Evolutionary conservation across 768 basidiomycete genomes (phyloP).

Genomic region (Suillus subluteus): DNA sequence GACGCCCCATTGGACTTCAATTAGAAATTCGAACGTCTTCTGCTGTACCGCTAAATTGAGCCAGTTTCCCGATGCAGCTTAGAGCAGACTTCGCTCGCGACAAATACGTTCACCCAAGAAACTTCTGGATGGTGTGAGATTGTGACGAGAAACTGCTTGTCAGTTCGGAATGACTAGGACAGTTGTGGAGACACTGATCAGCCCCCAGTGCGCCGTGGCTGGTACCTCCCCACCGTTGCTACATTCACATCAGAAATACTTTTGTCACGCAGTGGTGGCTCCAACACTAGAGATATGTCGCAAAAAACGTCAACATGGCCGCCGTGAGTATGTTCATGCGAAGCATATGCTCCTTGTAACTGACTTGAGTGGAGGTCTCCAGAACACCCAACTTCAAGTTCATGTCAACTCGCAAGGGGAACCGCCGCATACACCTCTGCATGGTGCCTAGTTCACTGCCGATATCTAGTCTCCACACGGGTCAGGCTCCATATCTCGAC

Average conservation of each 20-base stretch:
- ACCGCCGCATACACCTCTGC: neutral
- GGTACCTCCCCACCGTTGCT: neutral
- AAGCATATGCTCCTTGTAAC: neutral
- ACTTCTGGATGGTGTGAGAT: neutral
- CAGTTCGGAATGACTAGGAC: neutral
- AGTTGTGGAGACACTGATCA: neutral
- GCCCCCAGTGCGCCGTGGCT: neutral
- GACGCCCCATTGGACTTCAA: neutral
- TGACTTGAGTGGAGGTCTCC: neutral
- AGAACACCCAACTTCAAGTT: neutral
- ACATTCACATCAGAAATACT: neutral
- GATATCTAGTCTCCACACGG: neutral
- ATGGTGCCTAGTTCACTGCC: neutral
- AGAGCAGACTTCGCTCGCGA: neutral
- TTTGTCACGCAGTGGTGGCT: neutral
- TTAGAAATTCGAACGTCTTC: neutral
- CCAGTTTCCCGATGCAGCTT: neutral
- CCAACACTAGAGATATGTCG: neutral
- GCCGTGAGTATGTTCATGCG: neutral
- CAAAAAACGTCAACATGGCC: neutral
- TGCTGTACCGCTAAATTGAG: neutral
- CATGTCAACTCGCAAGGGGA: neutral
- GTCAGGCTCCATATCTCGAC: slow-evolving; percentile 45
- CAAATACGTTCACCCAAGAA: neutral
- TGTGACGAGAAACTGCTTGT: neutral